A percentile compares a stretch with the other conserved stretches of the same genome.
phyloP scores from a whole-genome alignment of 2,329 filamentous ascomycete genomes.

The Dryadomyces quercivorus region DNA sequence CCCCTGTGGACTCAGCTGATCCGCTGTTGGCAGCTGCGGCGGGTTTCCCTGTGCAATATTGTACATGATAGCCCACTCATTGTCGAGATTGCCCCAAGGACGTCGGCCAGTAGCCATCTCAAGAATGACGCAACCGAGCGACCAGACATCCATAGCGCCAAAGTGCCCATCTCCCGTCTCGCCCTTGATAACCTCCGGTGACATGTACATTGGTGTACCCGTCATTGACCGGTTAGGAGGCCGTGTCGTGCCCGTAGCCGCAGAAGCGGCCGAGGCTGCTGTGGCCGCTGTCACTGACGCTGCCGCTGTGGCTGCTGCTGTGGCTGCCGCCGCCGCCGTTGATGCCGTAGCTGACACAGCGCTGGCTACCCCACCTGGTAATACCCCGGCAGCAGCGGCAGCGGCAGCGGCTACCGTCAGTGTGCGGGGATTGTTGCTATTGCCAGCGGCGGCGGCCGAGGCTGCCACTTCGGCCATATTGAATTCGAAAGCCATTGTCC shows the following conservation, averaged over 20 bases:
- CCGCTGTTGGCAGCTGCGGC: slow-evolving; percentile 66
- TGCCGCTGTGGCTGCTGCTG: not conserved
- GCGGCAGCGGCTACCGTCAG: not conserved
- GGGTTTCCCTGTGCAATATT: slow-evolving; percentile 97
- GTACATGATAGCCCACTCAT: slow-evolving; percentile 99
- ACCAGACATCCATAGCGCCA: slow-evolving; percentile 91
- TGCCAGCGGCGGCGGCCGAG: not conserved
- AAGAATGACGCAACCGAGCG: slow-evolving; percentile 86
- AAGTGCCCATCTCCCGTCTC: slow-evolving; percentile 66
- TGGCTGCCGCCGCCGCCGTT: not conserved
- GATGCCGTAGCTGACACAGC: not conserved
- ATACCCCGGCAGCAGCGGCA: not conserved
- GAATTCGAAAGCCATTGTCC: slow-evolving; percentile 62
- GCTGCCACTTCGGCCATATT: slow-evolving; percentile 15
- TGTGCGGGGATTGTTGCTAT: not conserved
- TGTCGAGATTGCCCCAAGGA: slow-evolving; percentile 92
- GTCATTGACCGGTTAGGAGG: slow-evolving; percentile 75
- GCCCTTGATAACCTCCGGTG: slow-evolving; percentile 93
- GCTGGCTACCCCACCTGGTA: not conserved
- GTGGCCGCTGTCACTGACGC: not conserved
- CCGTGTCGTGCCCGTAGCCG: not conserved
- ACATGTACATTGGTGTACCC: slow-evolving; percentile 99
- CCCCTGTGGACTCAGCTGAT: slow-evolving; percentile 74
- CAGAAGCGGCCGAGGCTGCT: not conserved
- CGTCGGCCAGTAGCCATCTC: slow-evolving; percentile 95